Evolutionary conservation across 1,139 yeast species (phyloP).

Genomic region (Blastobotrys illinoisensis): DNA sequence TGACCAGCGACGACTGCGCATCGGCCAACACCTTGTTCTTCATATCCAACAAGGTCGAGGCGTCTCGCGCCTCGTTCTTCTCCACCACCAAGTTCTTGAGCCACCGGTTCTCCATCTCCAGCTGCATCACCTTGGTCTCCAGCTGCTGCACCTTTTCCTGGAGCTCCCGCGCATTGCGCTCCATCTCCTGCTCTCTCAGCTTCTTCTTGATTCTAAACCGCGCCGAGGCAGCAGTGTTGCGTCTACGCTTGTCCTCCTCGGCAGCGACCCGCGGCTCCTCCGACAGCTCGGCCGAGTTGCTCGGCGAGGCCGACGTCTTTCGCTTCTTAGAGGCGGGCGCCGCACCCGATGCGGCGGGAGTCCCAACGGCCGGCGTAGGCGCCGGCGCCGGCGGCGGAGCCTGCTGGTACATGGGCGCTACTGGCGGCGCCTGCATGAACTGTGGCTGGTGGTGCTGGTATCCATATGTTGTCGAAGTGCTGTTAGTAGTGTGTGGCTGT

Average conservation of each 20-base stretch:
- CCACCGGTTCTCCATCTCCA: constrained; percentile 81
- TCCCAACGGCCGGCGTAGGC: not conserved
- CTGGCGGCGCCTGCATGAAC: constrained; percentile 2
- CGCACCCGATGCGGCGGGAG: not conserved
- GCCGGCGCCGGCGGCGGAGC: constrained; percentile 1
- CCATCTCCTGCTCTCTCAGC: constrained; percentile 80
- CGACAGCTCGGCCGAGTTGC: constrained; percentile 1
- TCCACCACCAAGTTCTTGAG: constrained; percentile 71
- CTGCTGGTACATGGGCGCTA: not conserved
- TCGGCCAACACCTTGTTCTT: constrained; percentile 19
- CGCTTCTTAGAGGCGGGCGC: constrained; percentile 12
- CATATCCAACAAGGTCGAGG: constrained; percentile 27
- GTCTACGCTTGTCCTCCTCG: constrained; percentile 59
- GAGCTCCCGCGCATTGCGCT: constrained; percentile 55
- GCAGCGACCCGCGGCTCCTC: constrained; percentile 28
- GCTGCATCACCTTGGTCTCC: constrained; percentile 58
- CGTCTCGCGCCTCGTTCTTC: constrained; percentile 41
- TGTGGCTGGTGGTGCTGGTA: constrained; percentile 1
- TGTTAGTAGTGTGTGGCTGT: not conserved
- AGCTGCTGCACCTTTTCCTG: constrained; percentile 55
- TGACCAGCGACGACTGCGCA: constrained; percentile 2
- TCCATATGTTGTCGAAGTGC: not conserved
- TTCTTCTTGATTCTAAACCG: constrained; percentile 77
- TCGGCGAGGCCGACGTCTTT: constrained; percentile 11
- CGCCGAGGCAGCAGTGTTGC: constrained; percentile 80